Conservation (phyloP, 2,329 filamentous ascomycete species). For the Cercospora nicotianae region DNA sequence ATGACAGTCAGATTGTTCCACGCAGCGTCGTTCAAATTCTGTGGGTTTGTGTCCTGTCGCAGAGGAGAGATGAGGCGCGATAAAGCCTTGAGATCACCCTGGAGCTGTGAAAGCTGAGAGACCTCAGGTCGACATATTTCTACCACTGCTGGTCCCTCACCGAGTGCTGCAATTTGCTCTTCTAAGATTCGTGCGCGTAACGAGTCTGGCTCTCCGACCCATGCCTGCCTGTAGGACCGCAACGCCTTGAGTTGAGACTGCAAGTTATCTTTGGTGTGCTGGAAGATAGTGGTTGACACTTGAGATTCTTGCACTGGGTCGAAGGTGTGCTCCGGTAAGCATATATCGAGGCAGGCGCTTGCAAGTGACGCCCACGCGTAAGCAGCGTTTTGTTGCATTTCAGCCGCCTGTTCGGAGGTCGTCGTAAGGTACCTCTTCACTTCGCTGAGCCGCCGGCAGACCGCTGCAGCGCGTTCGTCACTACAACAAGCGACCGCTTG, state of each 20-base stretch:
- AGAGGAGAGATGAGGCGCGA: constrained; percentile 27
- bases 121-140: constrained; percentile 69
- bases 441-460: constrained; percentile 7
- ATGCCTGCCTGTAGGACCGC: constrained; percentile 62
- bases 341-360: constrained; percentile 71
- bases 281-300: constrained; percentile 63
- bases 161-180: constrained; percentile 63
- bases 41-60: neutral
- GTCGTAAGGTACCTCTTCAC: neutral
- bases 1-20: constrained; percentile 56
- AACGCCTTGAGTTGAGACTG: constrained; percentile 61
- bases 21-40: constrained; percentile 15
- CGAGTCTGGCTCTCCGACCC: constrained; percentile 68
- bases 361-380: constrained; percentile 74
- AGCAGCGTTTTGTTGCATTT: constrained; percentile 36
- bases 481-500: neutral
- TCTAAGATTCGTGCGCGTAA: constrained; percentile 65
- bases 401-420: neutral
- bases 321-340: constrained; percentile 81
- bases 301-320: constrained; percentile 68
- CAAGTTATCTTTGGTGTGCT: constrained; percentile 58
- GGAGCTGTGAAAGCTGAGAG: constrained; percentile 69
- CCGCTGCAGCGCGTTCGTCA: neutral
- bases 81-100: constrained; percentile 67
- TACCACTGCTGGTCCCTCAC: constrained; percentile 64